These are phyloP conservation scores for Trichoderma endophyticum DNA, from an alignment of 2,329 filamentous ascomycete species.

Conservation along the genomic window DNA sequence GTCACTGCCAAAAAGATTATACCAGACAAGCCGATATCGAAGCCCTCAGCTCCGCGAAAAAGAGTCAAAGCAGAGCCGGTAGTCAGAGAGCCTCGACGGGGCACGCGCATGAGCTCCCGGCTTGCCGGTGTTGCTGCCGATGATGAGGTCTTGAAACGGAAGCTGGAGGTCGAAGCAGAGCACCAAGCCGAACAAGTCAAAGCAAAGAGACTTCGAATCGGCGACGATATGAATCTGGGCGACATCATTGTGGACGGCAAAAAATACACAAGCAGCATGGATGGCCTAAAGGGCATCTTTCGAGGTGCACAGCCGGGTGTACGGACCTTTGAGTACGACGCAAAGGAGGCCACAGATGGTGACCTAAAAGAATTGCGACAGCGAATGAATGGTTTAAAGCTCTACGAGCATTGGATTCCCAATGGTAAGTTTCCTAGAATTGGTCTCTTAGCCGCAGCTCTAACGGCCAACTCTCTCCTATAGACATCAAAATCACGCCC, in stretches of 20 bases:
- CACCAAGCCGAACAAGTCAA: constrained; percentile 40
- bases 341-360: constrained; percentile 74
- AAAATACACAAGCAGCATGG: constrained; percentile 66
- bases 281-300: constrained; percentile 57
- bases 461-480: not conserved
- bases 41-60: constrained; percentile 37
- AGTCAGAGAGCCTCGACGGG: constrained; percentile 46
- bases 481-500: constrained; percentile 87
- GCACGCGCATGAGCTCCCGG: constrained; percentile 57
- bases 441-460: not conserved
- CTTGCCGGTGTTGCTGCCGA: constrained; percentile 54
- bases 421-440: constrained; percentile 54
- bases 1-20: constrained; percentile 67
- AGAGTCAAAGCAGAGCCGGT: constrained; percentile 39
- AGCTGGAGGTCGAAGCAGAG: constrained; percentile 49
- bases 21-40: constrained; percentile 50
- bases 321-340: constrained; percentile 83
- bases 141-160: constrained; percentile 46
- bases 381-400: constrained; percentile 69
- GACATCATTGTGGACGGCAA: constrained; percentile 79
- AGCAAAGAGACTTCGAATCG: constrained; percentile 56
- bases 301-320: constrained; percentile 75
- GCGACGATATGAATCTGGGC: constrained; percentile 63
- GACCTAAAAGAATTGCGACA: constrained; percentile 69
- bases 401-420: constrained; percentile 83